These are phyloP conservation scores for Schwanniomyces pseudopolymorphus DNA, from an alignment of 805 yeast genomes.

Conservation along the genomic window DNA sequence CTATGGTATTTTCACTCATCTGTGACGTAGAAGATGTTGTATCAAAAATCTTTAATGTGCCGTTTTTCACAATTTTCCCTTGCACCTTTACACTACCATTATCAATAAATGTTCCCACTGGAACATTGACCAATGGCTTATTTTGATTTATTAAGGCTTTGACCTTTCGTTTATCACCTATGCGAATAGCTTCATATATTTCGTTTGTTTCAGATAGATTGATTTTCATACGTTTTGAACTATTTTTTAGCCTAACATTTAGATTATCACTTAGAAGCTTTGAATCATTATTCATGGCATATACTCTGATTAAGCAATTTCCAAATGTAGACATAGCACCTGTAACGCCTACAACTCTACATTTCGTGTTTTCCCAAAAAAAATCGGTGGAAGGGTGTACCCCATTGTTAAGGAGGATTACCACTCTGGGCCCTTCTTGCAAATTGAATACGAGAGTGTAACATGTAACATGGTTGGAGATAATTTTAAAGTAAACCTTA, in stretches of 20 bases:
- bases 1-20: conserved; percentile 17
- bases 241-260: conserved; percentile 6
- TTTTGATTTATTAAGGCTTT: conserved; percentile 16
- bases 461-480: conserved; percentile 27
- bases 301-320: conserved; percentile 25
- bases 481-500: conserved; percentile 27
- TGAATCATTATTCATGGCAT: conserved; percentile 16
- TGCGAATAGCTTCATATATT: conserved; percentile 19
- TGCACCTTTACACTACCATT: conserved; percentile 20
- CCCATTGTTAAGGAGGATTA: conserved; percentile 27
- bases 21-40: conserved; percentile 5
- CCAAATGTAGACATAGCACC: conserved; percentile 37
- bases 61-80: conserved; percentile 19
- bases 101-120: conserved; percentile 31
- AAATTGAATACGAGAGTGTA: conserved; percentile 23
- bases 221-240: conserved; percentile 8
- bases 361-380: conserved; percentile 23
- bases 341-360: conserved; percentile 31
- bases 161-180: conserved; percentile 19
- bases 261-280: conserved; percentile 21
- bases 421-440: conserved; percentile 7
- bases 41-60: conserved; percentile 21
- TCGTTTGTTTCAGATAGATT: conserved; percentile 12
- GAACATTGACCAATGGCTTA: conserved; percentile 19
- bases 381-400: conserved; percentile 30